Percentiles rank a stretch among this genome's conserved stretches.
phyloP scores from a whole-genome alignment of 306 rosid species.

The Vigna nakashimae region DNA sequence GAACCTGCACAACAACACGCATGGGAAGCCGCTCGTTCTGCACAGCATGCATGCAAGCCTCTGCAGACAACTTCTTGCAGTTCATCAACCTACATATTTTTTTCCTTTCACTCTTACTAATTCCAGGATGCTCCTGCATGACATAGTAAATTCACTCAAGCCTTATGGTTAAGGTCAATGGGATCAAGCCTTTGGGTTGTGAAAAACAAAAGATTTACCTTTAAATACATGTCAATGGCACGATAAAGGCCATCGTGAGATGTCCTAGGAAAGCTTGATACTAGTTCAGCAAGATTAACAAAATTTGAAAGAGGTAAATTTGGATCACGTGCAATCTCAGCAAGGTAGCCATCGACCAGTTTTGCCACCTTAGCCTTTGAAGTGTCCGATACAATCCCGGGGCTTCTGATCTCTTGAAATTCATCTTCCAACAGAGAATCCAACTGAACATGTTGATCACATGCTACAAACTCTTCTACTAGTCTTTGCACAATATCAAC shows the following conservation, averaged over 20 bases:
- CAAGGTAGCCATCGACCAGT: constrained; percentile 84
- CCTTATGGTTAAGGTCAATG: neutral
- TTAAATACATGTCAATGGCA: constrained; percentile 85
- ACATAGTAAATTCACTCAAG: constrained; percentile 33
- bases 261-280: constrained; percentile 71
- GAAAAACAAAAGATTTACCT: constrained; percentile 54
- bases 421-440: constrained; percentile 67
- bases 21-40: constrained; percentile 95
- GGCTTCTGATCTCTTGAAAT: constrained; percentile 71
- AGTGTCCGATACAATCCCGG: constrained; percentile 58
- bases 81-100: constrained; percentile 88
- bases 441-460: constrained; percentile 48
- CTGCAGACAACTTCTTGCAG: constrained; percentile 85
- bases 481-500: constrained; percentile 75
- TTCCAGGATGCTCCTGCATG: constrained; percentile 89
- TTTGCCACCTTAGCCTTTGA: constrained; percentile 81
- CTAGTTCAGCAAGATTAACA: constrained; percentile 68
- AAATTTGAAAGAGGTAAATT: constrained; percentile 65
- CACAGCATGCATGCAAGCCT: constrained; percentile 93
- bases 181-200: neutral
- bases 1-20: constrained; percentile 87
- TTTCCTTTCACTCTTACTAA: constrained; percentile 86
- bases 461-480: constrained; percentile 72
- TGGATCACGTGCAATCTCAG: constrained; percentile 81
- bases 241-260: constrained; percentile 92